Conservation (phyloP, 169 alveolate genomes). For the Plasmodium gonderi region DNA sequence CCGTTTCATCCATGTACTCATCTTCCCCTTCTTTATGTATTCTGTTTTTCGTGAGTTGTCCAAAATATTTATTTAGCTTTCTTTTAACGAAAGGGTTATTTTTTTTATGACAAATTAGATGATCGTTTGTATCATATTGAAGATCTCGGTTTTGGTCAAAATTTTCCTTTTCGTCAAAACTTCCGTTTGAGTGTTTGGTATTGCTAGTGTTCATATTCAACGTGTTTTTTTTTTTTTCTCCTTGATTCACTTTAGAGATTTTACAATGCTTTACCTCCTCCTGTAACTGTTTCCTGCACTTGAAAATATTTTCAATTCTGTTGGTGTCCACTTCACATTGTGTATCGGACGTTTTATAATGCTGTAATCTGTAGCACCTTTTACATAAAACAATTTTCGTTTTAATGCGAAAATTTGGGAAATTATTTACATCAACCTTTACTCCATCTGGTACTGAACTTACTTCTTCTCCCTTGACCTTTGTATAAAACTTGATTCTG, state of each 20-base stretch:
- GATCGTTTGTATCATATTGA: background rate
- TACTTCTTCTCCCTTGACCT: slow-evolving; percentile 82
- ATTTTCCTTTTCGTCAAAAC: too few species aligned
- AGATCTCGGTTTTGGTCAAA: background rate
- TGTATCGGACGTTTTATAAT: slow-evolving; percentile 39
- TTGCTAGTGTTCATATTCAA: too few species aligned
- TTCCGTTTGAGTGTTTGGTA: too few species aligned
- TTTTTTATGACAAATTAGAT: background rate
- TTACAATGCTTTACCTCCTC: background rate
- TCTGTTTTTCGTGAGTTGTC: background rate
- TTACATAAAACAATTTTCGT: slow-evolving; percentile 81
- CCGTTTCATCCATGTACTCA: too few species aligned
- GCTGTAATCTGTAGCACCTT: slow-evolving; percentile 84
- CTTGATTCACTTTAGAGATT: background rate
- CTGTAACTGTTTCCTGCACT: slow-evolving; percentile 48
- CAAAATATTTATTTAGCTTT: background rate
- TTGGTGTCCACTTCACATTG: slow-evolving; percentile 60
- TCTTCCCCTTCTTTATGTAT: background rate
- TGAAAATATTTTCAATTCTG: slow-evolving; percentile 65
- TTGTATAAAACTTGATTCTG: slow-evolving; percentile 78
- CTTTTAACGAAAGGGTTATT: background rate
- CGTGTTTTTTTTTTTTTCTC: background rate
- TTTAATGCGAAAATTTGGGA: slow-evolving; percentile 70
- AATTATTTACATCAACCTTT: slow-evolving; percentile 80
- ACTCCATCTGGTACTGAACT: slow-evolving; percentile 84